Evolutionary conservation across 345 rosid genomes (phyloP), one percentile per base, ranked within the genome.

Genomic region (Odontarrhena argentea): DNA sequence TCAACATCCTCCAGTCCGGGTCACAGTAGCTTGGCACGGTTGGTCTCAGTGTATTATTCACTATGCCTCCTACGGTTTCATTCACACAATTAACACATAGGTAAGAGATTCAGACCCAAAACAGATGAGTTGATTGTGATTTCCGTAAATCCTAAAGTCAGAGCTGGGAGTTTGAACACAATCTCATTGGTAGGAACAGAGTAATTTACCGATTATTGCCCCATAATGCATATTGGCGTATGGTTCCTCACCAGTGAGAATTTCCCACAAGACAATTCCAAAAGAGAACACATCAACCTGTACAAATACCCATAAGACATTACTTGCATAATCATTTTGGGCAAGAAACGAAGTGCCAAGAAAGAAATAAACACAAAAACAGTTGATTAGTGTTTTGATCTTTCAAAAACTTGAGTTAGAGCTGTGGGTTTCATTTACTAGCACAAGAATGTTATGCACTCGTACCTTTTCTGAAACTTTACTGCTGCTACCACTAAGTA

Each of bases 241-340:
- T 35, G 96, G 96, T 78, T 89, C 96, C 67, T 87, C 96, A 32
- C 94, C 86, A 12, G 96, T 89, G 65, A 89, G 94, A 84, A 89
- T 87, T 80, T 89, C 96, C 96, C 96, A 89, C 46, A 89, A 64
- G 74, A 89, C 91, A 48, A 89, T 87, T 36, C 93, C 94, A 14
- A 89, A 89, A 52, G 96, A 87, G 79, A 89, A 89, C 66, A 85
- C 89, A 57, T 89, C 96, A 41, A 89, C 96, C 96, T 87, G 71
- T 60, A 46, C 22, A 74, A 49, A 62, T 47, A 60, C 15, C 53
- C 64, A 68, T 26, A 6, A 67, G 67, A 62, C 7, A 8, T 66
- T 58, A 52, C 45, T 15, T 59, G 55, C 37, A 36, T 8, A 8
- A 65, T 52, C 58, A 45, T 51, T 51, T 25, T 60, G 22, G 68